These are phyloP conservation scores for Fraxinus pennsylvanica DNA, from an alignment of 257 asterid species.

Conservation along the genomic window DNA sequence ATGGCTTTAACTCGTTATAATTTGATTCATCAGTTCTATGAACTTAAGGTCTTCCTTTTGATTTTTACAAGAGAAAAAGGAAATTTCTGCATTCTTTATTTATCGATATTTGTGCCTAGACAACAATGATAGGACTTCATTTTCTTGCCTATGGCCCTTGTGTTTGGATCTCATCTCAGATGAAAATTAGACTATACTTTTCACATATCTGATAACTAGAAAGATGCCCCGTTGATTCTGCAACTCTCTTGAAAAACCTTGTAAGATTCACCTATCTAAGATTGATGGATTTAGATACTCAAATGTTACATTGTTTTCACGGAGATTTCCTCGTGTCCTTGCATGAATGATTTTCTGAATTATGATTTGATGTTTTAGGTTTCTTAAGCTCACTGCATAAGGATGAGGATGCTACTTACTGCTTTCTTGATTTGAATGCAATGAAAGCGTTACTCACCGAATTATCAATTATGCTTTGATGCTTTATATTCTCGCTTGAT, in stretches of 20 bases:
- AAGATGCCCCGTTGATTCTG: not conserved
- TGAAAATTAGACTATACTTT: not conserved
- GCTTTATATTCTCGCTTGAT: too few species aligned
- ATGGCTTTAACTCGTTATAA: not conserved
- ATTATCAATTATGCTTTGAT: not conserved
- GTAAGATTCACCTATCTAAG: not conserved
- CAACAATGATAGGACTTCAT: not conserved
- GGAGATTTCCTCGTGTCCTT: not conserved
- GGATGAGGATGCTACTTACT: not conserved
- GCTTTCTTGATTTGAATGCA: not conserved
- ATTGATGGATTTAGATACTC: constrained; percentile 10
- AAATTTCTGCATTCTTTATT: not conserved
- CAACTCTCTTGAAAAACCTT: not conserved
- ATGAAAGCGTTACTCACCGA: not conserved
- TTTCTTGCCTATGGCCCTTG: not conserved
- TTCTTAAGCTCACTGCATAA: not conserved
- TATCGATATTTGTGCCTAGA: constrained; percentile 8
- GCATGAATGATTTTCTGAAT: not conserved
- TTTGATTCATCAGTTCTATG: constrained; percentile 11
- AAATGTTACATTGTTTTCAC: not conserved
- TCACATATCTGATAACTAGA: constrained; percentile 8
- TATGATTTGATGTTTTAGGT: not conserved
- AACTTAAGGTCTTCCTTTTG: constrained; percentile 16
- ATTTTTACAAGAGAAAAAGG: constrained; percentile 19
- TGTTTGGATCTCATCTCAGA: constrained; percentile 7